Base-by-base conservation (phyloP, 2,329 filamentous ascomycete species). In the Aspergillus sp. region DNA sequence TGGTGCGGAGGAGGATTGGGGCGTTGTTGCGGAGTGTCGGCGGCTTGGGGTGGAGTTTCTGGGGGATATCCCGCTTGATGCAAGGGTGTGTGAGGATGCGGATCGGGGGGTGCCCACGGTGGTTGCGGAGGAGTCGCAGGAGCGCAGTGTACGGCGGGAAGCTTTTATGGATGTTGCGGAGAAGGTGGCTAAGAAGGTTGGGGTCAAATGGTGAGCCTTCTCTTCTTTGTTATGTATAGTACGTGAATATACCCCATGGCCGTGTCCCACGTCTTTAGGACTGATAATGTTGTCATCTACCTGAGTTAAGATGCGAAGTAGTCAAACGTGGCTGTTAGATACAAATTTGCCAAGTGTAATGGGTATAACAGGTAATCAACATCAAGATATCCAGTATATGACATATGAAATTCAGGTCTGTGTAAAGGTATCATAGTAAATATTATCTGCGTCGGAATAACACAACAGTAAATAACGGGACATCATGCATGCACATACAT, bases 101-200 rank as follows among this genome's bases (percentile, higher is more conserved):
- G 90, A 96, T 70, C 78, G 82, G 17, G 94, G 94, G 1, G 90
- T 88, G 70, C 94, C 94, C 3, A 96, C 92, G 1, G 89, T 97
- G 0, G 90, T 96, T 2, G 83, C 90, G 1, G 90, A 95, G 69
- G 90, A 93, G 7, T 79, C 59, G 8, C 68, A 65, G 26, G 65
- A 68, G 19, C 69, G 84, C 1, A 91, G 90, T 61, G 79, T 82
- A 30, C 83, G 89, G 60, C 87, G 89, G 0, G 74, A 78, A 49
- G 84, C 85, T 1, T 99, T 96, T 67, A 73, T 86, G 52, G 75
- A 78, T 16, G 85, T 96, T 66, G 89, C 89, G 1, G 75, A 80
- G 48, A 70, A 76, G 53, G 71, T 83, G 9, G 76, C 71, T 6
- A 63, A 50, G 38, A 75, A 73, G 54, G 68, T 79, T 49, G 76